Conservation (phyloP, 768 basidiomycete species). For the Mycena polygramma region DNA sequence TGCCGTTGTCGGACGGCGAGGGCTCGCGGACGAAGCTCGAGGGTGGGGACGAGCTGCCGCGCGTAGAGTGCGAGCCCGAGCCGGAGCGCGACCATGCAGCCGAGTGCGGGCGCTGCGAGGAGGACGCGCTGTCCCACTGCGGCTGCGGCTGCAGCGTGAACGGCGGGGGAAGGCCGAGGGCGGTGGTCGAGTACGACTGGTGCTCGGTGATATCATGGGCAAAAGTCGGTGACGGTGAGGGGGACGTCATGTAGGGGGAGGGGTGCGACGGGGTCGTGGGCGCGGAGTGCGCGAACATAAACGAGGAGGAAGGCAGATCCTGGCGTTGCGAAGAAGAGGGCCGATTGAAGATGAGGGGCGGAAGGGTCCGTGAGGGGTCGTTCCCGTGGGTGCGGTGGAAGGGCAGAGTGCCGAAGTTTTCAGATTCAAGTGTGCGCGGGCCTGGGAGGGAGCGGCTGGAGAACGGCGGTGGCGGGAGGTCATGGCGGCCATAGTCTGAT, state of each 20-base stretch:
- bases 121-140: constrained; percentile 68
- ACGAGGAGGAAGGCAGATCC: constrained; percentile 24
- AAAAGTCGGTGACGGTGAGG: constrained; percentile 52
- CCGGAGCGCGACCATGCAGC: constrained; percentile 52
- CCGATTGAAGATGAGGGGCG: constrained; percentile 47
- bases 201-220: constrained; percentile 47
- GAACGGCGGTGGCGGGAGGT: constrained; percentile 23
- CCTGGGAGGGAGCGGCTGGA: constrained; percentile 31
- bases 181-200: constrained; percentile 35
- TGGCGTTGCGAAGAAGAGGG: constrained; percentile 23
- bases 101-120: constrained; percentile 47
- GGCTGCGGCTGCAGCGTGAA: constrained; percentile 77
- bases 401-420: constrained; percentile 19
- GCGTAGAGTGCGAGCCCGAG: constrained; percentile 46
- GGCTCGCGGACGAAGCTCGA: constrained; percentile 40
- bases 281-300: constrained; percentile 39
- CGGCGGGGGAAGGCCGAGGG: constrained; percentile 62
- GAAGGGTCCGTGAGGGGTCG: constrained; percentile 51
- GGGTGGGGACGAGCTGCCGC: constrained; percentile 45
- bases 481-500: constrained; percentile 11
- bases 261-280: constrained; percentile 40
- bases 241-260: constrained; percentile 41
- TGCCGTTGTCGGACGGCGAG: constrained; percentile 34
- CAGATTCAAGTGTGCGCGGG: constrained; percentile 28
- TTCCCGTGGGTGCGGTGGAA: constrained; percentile 35